Percentiles rank a stretch among this genome's conserved stretches.
These are phyloP conservation scores for Rehmannia glutinosa DNA, from an alignment of 257 asterid genomes.

Conservation along the genomic window DNA sequence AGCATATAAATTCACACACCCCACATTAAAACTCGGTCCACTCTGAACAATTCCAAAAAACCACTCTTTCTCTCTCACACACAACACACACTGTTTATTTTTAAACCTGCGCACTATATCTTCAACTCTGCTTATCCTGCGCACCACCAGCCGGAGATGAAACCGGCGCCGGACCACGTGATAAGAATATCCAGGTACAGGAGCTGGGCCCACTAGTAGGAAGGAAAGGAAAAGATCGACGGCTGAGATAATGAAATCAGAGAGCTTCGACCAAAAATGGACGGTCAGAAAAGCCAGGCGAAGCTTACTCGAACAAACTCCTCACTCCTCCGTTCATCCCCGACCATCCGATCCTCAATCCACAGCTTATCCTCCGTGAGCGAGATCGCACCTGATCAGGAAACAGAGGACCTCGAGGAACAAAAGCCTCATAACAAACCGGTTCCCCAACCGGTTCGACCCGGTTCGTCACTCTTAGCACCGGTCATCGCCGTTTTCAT, in stretches of 20 bases:
- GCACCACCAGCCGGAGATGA: slow-evolving; percentile 49
- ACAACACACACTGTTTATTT: slow-evolving; percentile 14
- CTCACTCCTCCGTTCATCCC: slow-evolving; percentile 92
- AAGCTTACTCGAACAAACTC: slow-evolving; percentile 81
- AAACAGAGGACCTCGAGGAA: slow-evolving; percentile 66
- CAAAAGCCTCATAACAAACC: slow-evolving; percentile 81
- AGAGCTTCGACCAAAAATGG: slow-evolving; percentile 44
- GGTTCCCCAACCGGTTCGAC: slow-evolving; percentile 21
- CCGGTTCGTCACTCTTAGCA: slow-evolving; percentile 30
- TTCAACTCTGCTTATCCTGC: slow-evolving; percentile 26
- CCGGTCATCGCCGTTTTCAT: slow-evolving; percentile 40
- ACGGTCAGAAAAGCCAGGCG: slow-evolving; percentile 65
- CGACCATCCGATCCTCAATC: slow-evolving; percentile 74
- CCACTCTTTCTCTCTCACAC: slow-evolving; percentile 19
- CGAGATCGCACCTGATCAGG: slow-evolving; percentile 53
- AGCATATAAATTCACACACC: slow-evolving; percentile 26
- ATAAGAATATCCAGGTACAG: slow-evolving; percentile 54
- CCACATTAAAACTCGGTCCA: slow-evolving; percentile 38
- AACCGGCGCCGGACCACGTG: slow-evolving; percentile 46
- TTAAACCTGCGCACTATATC: slow-evolving; percentile 22
- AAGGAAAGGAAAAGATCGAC: neutral
- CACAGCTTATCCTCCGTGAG: slow-evolving; percentile 74
- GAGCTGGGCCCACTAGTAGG: slow-evolving; percentile 24
- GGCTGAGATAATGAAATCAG: slow-evolving; percentile 20
- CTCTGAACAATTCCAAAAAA: slow-evolving; percentile 28